Percentiles rank a stretch among this genome's conserved stretches.
Conservation (phyloP, 2,329 filamentous ascomycete genomes). For the Lasiodiplodia hormozganensis region DNA sequence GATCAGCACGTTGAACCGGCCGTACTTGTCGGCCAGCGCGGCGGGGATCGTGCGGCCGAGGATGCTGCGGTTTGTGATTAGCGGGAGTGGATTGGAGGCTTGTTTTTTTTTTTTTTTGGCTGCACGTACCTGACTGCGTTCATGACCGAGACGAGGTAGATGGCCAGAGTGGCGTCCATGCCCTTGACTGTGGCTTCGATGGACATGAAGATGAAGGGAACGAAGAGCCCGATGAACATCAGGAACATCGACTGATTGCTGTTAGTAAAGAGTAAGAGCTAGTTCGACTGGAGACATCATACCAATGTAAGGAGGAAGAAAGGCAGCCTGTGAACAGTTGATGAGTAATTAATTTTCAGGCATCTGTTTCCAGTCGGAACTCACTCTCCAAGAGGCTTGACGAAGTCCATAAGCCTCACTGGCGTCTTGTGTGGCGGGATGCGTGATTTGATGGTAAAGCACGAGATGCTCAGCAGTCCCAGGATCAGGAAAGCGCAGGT, state of each 20-base stretch:
- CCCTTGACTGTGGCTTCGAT: conserved; percentile 54
- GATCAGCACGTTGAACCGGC: conserved; percentile 58
- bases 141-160: conserved; percentile 63
- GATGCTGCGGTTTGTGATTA: conserved; percentile 41
- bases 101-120: too few relatives aligned
- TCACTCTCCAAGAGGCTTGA: conserved; percentile 29
- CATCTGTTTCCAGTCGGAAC: too few relatives aligned
- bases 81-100: too few relatives aligned
- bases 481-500: conserved; percentile 67
- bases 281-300: too few relatives aligned
- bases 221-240: conserved; percentile 56
- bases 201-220: conserved; percentile 60
- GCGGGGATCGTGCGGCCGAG: conserved; percentile 62
- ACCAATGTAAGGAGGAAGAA: too few relatives aligned
- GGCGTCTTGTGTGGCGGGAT: conserved; percentile 44
- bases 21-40: conserved; percentile 56
- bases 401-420: conserved; percentile 39
- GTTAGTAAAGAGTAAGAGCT: too few relatives aligned
- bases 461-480: conserved; percentile 48
- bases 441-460: conserved; percentile 57
- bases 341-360: too few relatives aligned
- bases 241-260: conserved; percentile 31
- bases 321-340: too few relatives aligned
- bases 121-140: conserved; percentile 39
- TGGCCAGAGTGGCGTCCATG: conserved; percentile 56